Evolutionary conservation across 2,329 filamentous ascomycete genomes (phyloP), one percentile per base, ranked within the genome.

Genomic region (Lachnellula arida): DNA sequence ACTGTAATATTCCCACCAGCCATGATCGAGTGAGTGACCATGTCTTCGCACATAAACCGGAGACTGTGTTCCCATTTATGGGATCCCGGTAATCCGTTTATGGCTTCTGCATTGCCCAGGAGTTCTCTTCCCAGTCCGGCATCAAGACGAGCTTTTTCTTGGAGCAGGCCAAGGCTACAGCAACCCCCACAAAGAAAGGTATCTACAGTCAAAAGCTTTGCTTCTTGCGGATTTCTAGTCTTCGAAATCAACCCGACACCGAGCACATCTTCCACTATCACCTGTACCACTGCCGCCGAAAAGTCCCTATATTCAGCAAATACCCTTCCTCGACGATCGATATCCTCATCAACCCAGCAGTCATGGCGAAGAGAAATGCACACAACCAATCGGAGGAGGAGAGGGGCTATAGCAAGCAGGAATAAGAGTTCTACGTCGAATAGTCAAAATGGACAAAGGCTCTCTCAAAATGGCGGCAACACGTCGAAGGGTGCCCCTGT

Each of bases 191-290:
- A 47, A 68, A 70, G 54, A 73, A 77, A 65, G 19, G 51, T 44
- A 48, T 51, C 56, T 12, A 71, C 77, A 23, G 76, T 75, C 11
- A 76, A 74, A 56, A 79, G 77, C 64, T 80, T 81, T 65, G 77
- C 79, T 35, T 82, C 80, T 1, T 78, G 81, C 23, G 77, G 81
- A 5, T 71, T 82, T 37, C 70, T 84, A 25, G 75, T 83, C 15
- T 67, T 81, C 49, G 76, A 79, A 17, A 70, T 70, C 34, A 62
- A 55, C 54, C 73, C 76, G 22, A 72, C 70, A 35, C 65, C 72
- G 3, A 70, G 72, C 3, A 48, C 62, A 42, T 69, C 75, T 22
- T 54, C 62, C n/a, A 51, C 57, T 12, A 58, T 60, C 25, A 56
- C 61, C 35, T 64, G 56, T 59, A 49, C 58, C 17, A 58, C 60